phyloP scores from a whole-genome alignment of 2,329 filamentous ascomycete genomes.

The Xylaria sp. region DNA sequence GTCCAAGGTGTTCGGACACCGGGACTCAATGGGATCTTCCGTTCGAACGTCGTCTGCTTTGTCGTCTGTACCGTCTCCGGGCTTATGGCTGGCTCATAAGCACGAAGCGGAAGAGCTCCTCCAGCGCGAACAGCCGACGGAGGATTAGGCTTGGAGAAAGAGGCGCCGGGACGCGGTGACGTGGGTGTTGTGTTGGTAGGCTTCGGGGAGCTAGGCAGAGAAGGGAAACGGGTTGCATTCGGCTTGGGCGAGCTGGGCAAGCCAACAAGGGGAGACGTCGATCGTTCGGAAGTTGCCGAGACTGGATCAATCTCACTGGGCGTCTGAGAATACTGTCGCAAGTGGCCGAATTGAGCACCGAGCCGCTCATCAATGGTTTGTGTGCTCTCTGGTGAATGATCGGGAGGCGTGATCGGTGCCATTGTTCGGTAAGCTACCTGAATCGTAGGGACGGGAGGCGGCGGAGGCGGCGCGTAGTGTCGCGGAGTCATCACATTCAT shows the following conservation, averaged over 20 bases:
- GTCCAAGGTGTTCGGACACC: constrained; percentile 59
- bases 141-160: constrained; percentile 46
- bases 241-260: constrained; percentile 44
- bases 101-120: constrained; percentile 54
- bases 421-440: constrained; percentile 38
- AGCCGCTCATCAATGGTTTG: constrained; percentile 55
- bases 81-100: constrained; percentile 52
- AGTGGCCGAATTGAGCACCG: constrained; percentile 37
- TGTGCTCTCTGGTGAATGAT: constrained; percentile 43
- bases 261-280: constrained; percentile 47
- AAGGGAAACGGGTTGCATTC: constrained; percentile 33
- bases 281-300: constrained; percentile 49
- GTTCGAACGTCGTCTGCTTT: constrained; percentile 61
- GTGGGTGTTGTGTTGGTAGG: constrained; percentile 29
- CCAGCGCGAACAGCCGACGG: constrained; percentile 53
- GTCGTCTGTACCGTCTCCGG: constrained; percentile 49
- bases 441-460: constrained; percentile 50
- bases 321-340: constrained; percentile 36
- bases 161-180: constrained; percentile 47
- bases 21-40: constrained; percentile 50
- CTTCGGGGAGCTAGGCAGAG: constrained; percentile 35
- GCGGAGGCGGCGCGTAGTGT: constrained; percentile 52
- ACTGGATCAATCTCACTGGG: constrained; percentile 43
- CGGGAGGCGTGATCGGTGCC: constrained; percentile 43
- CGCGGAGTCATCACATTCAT: constrained; percentile 54